Conservation (phyloP, 768 basidiomycete species). For the Galerina marginata region DNA sequence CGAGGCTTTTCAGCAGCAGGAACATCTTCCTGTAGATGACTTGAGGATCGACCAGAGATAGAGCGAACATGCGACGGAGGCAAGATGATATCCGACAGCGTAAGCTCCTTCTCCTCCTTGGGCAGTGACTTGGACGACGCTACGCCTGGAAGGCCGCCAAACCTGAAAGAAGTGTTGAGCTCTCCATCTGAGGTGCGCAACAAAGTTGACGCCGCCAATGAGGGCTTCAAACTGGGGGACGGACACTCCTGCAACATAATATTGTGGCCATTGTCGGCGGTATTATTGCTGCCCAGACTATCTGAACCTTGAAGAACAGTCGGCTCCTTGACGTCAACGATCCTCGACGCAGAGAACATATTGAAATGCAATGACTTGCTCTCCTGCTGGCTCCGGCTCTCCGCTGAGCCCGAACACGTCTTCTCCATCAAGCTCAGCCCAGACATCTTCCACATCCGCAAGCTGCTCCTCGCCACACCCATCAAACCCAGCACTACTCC, state of each 20-base stretch:
- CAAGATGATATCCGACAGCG: conserved; percentile 79
- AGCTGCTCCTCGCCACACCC: conserved; percentile 19
- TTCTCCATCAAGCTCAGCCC: conserved; percentile 28
- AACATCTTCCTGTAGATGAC: conserved; percentile 59
- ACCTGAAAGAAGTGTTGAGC: conserved; percentile 75
- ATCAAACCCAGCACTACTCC: conserved; percentile 12
- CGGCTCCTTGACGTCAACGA: conserved; percentile 39
- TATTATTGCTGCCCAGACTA: background rate
- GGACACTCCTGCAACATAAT: background rate
- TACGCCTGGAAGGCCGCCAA: conserved; percentile 59
- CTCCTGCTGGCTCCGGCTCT: conserved; percentile 12
- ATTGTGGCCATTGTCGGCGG: background rate
- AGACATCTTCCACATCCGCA: conserved; percentile 35
- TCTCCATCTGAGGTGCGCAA: conserved; percentile 65
- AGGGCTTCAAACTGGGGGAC: background rate
- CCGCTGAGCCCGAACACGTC: conserved; percentile 15
- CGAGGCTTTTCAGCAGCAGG: conserved; percentile 41
- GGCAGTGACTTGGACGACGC: conserved; percentile 25
- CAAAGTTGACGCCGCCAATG: conserved; percentile 3
- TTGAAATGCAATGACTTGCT: conserved; percentile 24
- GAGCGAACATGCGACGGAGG: conserved; percentile 51
- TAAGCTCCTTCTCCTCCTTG: conserved; percentile 44
- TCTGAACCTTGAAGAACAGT: conserved; percentile 14
- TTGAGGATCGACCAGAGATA: conserved; percentile 43
- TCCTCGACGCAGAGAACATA: conserved; percentile 28